Evolutionary conservation across 352 stramenopile species (phyloP).

Genomic region (Phytophthora pluvialis): DNA sequence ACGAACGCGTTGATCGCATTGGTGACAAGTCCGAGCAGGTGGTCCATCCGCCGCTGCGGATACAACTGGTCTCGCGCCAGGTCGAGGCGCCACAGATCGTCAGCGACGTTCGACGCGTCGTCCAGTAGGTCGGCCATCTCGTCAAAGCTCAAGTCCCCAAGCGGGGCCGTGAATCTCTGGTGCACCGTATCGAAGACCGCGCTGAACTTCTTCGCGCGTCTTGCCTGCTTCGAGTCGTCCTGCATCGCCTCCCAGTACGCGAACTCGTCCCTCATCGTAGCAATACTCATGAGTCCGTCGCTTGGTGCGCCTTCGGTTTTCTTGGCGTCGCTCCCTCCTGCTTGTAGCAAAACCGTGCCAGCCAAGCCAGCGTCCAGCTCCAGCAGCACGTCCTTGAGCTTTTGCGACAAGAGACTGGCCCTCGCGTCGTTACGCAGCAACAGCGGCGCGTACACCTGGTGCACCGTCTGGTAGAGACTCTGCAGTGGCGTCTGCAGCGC

Average conservation of each 20-base stretch:
- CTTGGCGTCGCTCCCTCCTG: slow-evolving; percentile 19
- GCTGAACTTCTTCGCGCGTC: slow-evolving; percentile 81
- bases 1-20: slow-evolving; percentile 78
- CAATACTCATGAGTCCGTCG: slow-evolving; percentile 76
- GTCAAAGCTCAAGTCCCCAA: slow-evolving; percentile 68
- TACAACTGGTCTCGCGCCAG: slow-evolving; percentile 69
- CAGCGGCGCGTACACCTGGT: slow-evolving; percentile 85
- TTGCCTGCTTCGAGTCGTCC: slow-evolving; percentile 56
- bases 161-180: slow-evolving; percentile 64
- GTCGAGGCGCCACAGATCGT: slow-evolving; percentile 91
- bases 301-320: slow-evolving; percentile 18
- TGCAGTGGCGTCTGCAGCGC: slow-evolving; percentile 72
- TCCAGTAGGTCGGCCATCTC: slow-evolving; percentile 91
- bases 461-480: slow-evolving; percentile 82
- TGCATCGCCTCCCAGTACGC: slow-evolving; percentile 79
- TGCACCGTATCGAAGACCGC: slow-evolving; percentile 84
- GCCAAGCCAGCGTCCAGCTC: slow-evolving; percentile 78
- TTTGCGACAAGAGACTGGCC: slow-evolving; percentile 64
- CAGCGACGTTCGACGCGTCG: slow-evolving; percentile 81
- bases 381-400: slow-evolving; percentile 81
- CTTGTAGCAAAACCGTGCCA: slow-evolving; percentile 44
- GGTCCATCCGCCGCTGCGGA: slow-evolving; percentile 88
- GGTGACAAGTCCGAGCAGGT: slow-evolving; percentile 86
- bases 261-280: slow-evolving; percentile 87
- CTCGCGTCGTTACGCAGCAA: slow-evolving; percentile 61